phyloP scores from a whole-genome alignment of 805 yeast genomes.

The Novakomyces olei region DNA sequence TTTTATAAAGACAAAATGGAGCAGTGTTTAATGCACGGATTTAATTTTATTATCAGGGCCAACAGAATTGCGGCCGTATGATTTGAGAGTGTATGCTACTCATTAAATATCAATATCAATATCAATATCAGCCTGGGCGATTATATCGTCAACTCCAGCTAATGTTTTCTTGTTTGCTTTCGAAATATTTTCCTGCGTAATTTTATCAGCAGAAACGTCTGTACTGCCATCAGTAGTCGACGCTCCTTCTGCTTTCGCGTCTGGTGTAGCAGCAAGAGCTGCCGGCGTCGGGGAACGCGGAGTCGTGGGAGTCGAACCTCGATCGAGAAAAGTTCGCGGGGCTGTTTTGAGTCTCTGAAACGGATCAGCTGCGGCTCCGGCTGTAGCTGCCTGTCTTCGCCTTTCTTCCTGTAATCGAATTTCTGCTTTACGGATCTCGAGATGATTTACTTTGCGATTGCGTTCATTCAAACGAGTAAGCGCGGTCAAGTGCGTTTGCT shows the following conservation, averaged over 20 bases:
- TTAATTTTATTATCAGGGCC: too few species aligned
- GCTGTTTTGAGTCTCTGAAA: conserved; percentile 75
- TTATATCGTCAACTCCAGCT: conserved; percentile 17
- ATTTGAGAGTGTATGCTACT: too few species aligned
- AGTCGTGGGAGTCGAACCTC: not conserved
- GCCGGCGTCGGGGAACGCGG: conserved; percentile 18
- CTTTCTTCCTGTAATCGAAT: conserved; percentile 30
- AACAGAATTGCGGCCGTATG: too few species aligned
- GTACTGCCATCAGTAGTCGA: conserved; percentile 24
- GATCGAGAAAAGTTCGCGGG: conserved; percentile 51
- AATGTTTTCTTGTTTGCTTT: conserved; percentile 14
- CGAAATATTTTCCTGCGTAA: conserved; percentile 24
- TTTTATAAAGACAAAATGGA: too few species aligned
- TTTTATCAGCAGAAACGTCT: conserved; percentile 35
- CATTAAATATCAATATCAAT: conserved; percentile 15
- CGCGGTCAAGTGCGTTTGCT: conserved; percentile 15
- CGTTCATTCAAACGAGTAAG: conserved; percentile 61
- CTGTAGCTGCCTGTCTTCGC: conserved; percentile 14
- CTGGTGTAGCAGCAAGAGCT: conserved; percentile 21
- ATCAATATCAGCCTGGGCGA: conserved; percentile 18
- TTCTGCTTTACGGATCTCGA: conserved; percentile 61
- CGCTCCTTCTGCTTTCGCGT: conserved; percentile 34
- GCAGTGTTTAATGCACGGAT: too few species aligned
- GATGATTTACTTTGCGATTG: conserved; percentile 62
- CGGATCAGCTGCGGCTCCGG: conserved; percentile 26